Conservation (phyloP, 1,284 basidiomycete genomes). For the Trametes versicolor region DNA sequence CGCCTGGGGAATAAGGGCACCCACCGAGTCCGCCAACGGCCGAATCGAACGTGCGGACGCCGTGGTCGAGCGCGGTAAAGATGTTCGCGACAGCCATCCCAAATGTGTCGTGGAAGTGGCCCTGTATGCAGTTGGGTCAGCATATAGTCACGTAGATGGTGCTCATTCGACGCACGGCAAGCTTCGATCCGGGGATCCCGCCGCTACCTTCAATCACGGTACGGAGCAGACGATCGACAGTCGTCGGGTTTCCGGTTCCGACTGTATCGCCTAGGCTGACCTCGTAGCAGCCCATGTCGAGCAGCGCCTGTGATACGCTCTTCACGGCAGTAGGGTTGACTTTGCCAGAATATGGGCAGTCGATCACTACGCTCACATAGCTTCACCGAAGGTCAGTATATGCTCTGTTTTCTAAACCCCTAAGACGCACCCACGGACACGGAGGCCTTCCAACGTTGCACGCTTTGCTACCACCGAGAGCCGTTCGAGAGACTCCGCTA, state of each 20-base stretch:
- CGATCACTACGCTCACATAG: constrained; percentile 87
- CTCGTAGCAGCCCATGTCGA: constrained; percentile 95
- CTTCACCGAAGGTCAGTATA: constrained; percentile 50
- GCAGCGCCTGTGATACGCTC: constrained; percentile 74
- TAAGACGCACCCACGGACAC: constrained; percentile 62
- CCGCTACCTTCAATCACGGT: constrained; percentile 64
- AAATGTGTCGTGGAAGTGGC: constrained; percentile 85
- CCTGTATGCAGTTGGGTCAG: constrained; percentile 30
- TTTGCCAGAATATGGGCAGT: constrained; percentile 87
- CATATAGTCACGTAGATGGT: background rate
- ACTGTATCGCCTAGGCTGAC: constrained; percentile 94
- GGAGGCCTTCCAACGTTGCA: constrained; percentile 71
- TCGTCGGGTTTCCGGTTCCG: constrained; percentile 83
- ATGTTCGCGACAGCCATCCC: constrained; percentile 85
- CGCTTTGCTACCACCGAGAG: constrained; percentile 70
- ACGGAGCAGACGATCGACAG: constrained; percentile 74
- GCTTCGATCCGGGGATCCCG: constrained; percentile 62
- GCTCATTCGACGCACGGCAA: constrained; percentile 67
- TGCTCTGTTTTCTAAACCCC: background rate
- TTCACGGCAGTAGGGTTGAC: constrained; percentile 77
- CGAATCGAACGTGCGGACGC: constrained; percentile 76
- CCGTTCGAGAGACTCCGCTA: constrained; percentile 76
- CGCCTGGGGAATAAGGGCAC: constrained; percentile 95
- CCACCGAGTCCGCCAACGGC: constrained; percentile 92
- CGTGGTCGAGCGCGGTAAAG: constrained; percentile 68